Evolutionary conservation across 78 protist genomes (phyloP), one percentile per base, ranked within the genome.

Genomic region (Anaeramoeba ignava): DNA sequence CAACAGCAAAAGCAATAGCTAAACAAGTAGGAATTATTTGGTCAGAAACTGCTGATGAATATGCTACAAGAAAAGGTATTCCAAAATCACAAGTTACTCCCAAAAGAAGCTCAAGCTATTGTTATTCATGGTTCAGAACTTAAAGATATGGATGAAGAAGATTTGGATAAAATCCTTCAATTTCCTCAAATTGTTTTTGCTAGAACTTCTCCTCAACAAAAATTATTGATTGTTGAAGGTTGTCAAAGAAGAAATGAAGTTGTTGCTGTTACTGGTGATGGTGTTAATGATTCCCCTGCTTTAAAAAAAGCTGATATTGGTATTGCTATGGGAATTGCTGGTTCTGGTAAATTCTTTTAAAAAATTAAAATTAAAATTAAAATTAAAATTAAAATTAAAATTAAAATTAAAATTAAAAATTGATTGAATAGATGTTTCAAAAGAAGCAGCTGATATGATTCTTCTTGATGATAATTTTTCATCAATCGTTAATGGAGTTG

Each of bases 1-100:
- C 79, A 84, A 96, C 99, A 2, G 98, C 98, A 33, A 41, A 40
- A 1, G 95, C 98, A 41, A 98, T 98, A 83, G 98, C 98, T 1
- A 37, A 78, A 40, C 0, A 89, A 84, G 90, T 94, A 38, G 89
- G 89, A 34, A 85, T 91, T 41, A 0, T 90, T 39, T 27, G 38
- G 33, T 17, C 38, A 27, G 39, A 17, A 27, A 38, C 8, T 80
- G 82, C 17, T 80, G 78, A 38, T 67, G 31, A n/a, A 67, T 67
- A 67, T 67, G 31, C 78, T n/a, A n/a, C 31, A 31, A 67, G 31
- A 31, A 67, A 31, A 31, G 1, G 82, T 67, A 37, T 82, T 78
- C 37, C 8, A 38, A 3, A 78, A 41, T 8, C 38, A 42, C 78
- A 83, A 17, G n/a, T n/a, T n/a, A n/a, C n/a, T n/a, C n/a, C n/a